A percentile compares a stretch with the other conserved stretches of the same genome.
Conservation (phyloP, 2,329 filamentous ascomycete species). For the Colletotrichum ledebouriae region DNA sequence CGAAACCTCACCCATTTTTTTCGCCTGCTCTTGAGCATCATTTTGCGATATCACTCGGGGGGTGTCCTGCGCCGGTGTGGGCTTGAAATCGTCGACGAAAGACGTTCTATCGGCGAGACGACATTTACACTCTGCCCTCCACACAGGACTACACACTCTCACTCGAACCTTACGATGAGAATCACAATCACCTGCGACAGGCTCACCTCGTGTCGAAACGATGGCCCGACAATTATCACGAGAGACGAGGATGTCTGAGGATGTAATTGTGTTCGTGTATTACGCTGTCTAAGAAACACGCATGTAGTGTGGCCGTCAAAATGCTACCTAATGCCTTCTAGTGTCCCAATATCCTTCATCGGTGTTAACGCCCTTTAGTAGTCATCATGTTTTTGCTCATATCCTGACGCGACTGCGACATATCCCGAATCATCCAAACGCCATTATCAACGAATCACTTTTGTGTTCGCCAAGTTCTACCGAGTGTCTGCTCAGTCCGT, state of each 20-base stretch:
- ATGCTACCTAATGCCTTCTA: slow-evolving; percentile 30
- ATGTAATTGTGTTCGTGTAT: slow-evolving; percentile 9
- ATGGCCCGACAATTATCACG: slow-evolving; percentile 5
- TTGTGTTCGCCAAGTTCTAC: slow-evolving; percentile 34
- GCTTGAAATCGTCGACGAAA: slow-evolving; percentile 7
- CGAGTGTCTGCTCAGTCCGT: slow-evolving; percentile 45
- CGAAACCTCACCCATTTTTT: slow-evolving; percentile 13
- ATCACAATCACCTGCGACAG: neutral
- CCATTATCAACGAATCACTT: slow-evolving; percentile 19
- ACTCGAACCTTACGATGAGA: neutral
- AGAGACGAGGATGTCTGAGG: neutral
- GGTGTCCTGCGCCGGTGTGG: slow-evolving; percentile 20
- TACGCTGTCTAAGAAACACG: slow-evolving; percentile 21
- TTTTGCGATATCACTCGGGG: slow-evolving; percentile 43
- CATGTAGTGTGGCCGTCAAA: slow-evolving; percentile 15
- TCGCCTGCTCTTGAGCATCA: slow-evolving; percentile 39
- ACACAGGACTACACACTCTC: neutral
- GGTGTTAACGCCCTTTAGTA: slow-evolving; percentile 5
- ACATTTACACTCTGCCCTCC: slow-evolving; percentile 17
- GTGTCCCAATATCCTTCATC: slow-evolving; percentile 9
- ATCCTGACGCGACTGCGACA: slow-evolving; percentile 35
- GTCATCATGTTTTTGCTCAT: slow-evolving; percentile 29
- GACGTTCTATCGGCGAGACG: neutral
- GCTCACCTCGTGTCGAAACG: slow-evolving; percentile 1
- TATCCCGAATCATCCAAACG: slow-evolving; percentile 31